Evolutionary conservation across 208 protist genomes (phyloP).

Genomic region (Acanthamoeba sp.): DNA sequence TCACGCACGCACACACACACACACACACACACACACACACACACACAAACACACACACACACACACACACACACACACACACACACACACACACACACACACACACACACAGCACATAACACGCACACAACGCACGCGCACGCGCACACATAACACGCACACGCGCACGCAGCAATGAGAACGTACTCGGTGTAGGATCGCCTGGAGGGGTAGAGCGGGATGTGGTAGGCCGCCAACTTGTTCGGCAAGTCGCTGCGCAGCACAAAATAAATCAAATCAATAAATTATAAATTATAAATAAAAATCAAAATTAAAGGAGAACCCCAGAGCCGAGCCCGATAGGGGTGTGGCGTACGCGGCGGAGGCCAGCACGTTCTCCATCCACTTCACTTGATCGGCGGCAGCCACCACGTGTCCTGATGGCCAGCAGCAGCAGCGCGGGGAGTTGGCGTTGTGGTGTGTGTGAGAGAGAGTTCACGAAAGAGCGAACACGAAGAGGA

Average conservation of each 20-base stretch:
- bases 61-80: no score
- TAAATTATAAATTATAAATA: not conserved
- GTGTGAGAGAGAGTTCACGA: no score
- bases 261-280: no score
- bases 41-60: no score
- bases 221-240: constrained; percentile 52
- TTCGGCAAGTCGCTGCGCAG: not conserved
- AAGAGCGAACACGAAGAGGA: no score
- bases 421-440: not conserved
- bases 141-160: no score
- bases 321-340: not conserved
- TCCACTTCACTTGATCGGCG: not conserved
- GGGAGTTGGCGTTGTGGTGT: no score
- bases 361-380: not conserved
- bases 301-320: not conserved
- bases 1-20: no score
- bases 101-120: no score
- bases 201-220: constrained; percentile 30
- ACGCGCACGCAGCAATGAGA: not conserved
- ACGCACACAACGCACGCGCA: no score
- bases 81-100: no score
- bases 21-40: no score
- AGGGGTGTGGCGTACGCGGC: not conserved
- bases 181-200: constrained; percentile 3
- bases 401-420: not conserved